These are phyloP conservation scores for Ogataea pilisensis DNA, from an alignment of 805 yeast genomes.

Conservation along the genomic window DNA sequence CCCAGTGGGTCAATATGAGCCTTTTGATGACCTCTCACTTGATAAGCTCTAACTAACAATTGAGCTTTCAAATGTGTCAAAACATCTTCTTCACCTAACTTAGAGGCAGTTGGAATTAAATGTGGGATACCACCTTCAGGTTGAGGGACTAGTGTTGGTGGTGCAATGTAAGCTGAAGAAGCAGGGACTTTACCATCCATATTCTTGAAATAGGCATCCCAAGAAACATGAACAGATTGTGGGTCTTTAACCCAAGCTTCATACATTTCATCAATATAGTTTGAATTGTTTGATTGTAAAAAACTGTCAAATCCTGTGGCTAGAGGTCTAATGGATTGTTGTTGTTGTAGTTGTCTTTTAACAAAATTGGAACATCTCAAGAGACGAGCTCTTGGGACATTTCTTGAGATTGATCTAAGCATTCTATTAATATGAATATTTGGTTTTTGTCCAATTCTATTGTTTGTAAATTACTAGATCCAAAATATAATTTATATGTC, in stretches of 20 bases:
- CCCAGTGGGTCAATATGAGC: constrained; percentile 96
- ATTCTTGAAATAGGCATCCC: constrained; percentile 96
- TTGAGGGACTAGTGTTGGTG: constrained; percentile 83
- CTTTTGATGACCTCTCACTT: constrained; percentile 96
- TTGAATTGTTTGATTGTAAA: constrained; percentile 78
- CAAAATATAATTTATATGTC: too few relatives aligned
- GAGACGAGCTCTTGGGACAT: constrained; percentile 21
- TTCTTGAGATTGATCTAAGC: constrained; percentile 28
- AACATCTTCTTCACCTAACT: constrained; percentile 59
- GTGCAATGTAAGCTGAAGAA: constrained; percentile 77
- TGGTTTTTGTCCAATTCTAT: too few relatives aligned
- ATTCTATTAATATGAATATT: constrained; percentile 13
- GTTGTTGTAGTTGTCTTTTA: constrained; percentile 1
- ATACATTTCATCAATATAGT: constrained; percentile 97
- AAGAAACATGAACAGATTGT: constrained; percentile 83
- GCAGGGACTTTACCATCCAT: constrained; percentile 67
- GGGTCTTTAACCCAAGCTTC: constrained; percentile 93
- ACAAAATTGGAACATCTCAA: constrained; percentile 8
- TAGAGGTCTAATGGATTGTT: constrained; percentile 15
- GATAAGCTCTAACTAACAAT: constrained; percentile 95
- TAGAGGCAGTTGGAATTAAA: constrained; percentile 49
- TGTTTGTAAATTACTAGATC: too few relatives aligned
- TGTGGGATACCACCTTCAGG: constrained; percentile 75
- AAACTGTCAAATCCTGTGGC: constrained; percentile 63
- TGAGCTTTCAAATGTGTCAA: constrained; percentile 91